Evolutionary conservation across 768 basidiomycete species (phyloP), one percentile per base, ranked within the genome.

Genomic region (Auriscalpium vulgare): DNA sequence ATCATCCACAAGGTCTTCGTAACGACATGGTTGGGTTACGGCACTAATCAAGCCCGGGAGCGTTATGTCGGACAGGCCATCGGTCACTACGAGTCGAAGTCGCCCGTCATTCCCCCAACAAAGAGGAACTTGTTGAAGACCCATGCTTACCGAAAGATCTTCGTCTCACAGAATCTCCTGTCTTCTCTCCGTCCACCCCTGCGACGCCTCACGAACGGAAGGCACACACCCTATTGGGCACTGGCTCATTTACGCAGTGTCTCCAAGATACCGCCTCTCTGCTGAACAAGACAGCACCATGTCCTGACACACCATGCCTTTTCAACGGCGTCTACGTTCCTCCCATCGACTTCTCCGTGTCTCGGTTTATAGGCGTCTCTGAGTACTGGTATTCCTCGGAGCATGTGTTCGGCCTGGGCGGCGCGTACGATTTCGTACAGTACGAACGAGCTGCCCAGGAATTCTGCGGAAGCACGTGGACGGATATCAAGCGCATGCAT

Each of bases 331-430:
- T 97, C 0, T 85, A 92, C 47, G 94, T 94, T 11, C 95, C 97
- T 7, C 81, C 85, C 1, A 97, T 98, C 66, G 91, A 98, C 72
- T 99, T 98, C 69, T 81, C 83, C 40, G 91, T 85, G 37, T 91
- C 91, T 11, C 88, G 87, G 54, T 99, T 98, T 69, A 97, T 99
- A 63, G 97, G 97, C 3, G 86, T 99, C 40, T 95, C 92, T 13
- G 97, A 99, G 69, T 99, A 98, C 68, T 99, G 95, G 95, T 98
- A 97, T 71, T 97, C 95, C 23, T 92, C 94, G 10, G 94, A 99
- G 63, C 94, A 98, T 68, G 88, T 97, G 49, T 93, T 97, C 63
- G 91, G 91, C 1, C 79, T 97, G 2, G 95, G 94, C 19, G 97
- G 97, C 3, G 79, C 93, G 19, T 99, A 97, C 74, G 90, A 98